These are phyloP conservation scores for Yamadazyma dendronema DNA, from an alignment of 1,139 yeast species.

Conservation along the genomic window DNA sequence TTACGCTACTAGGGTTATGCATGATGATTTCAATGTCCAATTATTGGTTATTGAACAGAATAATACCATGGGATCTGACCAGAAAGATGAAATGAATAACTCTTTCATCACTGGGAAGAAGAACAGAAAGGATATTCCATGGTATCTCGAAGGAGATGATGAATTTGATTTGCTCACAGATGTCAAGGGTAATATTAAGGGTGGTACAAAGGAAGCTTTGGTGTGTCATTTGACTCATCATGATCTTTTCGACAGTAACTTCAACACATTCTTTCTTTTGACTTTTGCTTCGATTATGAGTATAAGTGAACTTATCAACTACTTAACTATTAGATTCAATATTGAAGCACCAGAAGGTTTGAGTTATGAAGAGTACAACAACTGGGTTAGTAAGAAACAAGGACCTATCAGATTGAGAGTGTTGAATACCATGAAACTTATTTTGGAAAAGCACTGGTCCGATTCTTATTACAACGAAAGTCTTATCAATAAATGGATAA, in stretches of 20 bases:
- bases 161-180: conserved; percentile 74
- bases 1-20: conserved; percentile 76
- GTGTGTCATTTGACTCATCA: conserved; percentile 85
- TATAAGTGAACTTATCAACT: conserved; percentile 60
- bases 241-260: conserved; percentile 62
- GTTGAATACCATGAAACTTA: conserved; percentile 64
- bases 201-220: conserved; percentile 82
- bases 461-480: conserved; percentile 53
- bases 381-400: conserved; percentile 76
- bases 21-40: conserved; percentile 65
- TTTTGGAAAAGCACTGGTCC: conserved; percentile 81
- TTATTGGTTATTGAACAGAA: conserved; percentile 60
- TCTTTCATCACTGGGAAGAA: conserved; percentile 35
- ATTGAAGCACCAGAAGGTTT: conserved; percentile 86
- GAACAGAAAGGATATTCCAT: conserved; percentile 52
- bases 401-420: conserved; percentile 68
- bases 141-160: conserved; percentile 81
- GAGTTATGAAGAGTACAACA: conserved; percentile 74
- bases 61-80: conserved; percentile 43
- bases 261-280: conserved; percentile 67
- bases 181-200: conserved; percentile 70
- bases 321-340: conserved; percentile 65
- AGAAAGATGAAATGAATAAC: conserved; percentile 38
- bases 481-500: conserved; percentile 51
- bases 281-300: conserved; percentile 78